phyloP scores from a whole-genome alignment of 495 filamentous ascomycete species.

The Hypoxylon fuscum region DNA sequence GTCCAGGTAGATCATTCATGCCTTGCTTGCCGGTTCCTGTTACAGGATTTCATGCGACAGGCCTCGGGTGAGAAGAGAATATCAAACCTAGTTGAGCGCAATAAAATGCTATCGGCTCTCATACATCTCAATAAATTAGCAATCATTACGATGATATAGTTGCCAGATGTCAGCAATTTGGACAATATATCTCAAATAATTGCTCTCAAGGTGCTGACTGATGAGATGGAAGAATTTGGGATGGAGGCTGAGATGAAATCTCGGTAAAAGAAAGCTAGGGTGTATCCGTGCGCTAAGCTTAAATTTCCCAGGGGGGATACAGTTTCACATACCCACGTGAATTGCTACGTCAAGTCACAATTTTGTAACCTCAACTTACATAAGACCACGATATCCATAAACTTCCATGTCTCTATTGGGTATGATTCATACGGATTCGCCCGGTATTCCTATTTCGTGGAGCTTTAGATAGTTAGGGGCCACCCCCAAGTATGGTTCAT shows the following conservation, averaged over 20 bases:
- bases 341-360: slow-evolving; percentile 16
- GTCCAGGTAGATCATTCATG: slow-evolving; percentile 35
- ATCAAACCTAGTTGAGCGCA: slow-evolving; percentile 13
- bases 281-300: slow-evolving; percentile 2
- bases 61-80: slow-evolving; percentile 6
- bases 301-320: background rate
- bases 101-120: too few species aligned
- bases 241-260: background rate
- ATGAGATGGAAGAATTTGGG: too few species aligned
- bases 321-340: slow-evolving; percentile 34
- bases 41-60: slow-evolving; percentile 5
- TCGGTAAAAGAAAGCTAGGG: background rate
- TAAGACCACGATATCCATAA: background rate
- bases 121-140: too few species aligned
- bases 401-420: too few species aligned
- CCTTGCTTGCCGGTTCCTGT: slow-evolving; percentile 15
- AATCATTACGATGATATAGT: too few species aligned
- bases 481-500: too few species aligned
- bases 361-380: background rate
- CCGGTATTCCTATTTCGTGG: too few species aligned
- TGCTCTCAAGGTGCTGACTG: too few species aligned
- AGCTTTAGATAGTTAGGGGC: too few species aligned
- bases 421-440: too few species aligned
- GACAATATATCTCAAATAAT: too few species aligned
- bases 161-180: too few species aligned